A percentile compares a stretch with the other conserved stretches of the same genome.
Conservation (phyloP, 2,329 filamentous ascomycete genomes). For the Neopestalotiopsis sp. region DNA sequence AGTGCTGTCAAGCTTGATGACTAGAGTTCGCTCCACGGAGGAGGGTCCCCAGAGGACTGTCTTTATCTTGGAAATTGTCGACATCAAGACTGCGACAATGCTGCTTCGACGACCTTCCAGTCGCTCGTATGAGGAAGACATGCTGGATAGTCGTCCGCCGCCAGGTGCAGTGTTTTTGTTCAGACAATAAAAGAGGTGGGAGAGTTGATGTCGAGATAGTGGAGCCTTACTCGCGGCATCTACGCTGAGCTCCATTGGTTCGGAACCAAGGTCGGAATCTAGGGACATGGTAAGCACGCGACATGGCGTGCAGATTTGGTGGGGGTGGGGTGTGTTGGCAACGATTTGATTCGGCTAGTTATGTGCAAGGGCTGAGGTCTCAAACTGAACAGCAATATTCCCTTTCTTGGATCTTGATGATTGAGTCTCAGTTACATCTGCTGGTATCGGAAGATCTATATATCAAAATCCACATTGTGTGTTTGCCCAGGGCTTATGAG, state of each 20-base stretch:
- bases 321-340: neutral
- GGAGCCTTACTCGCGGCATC: conserved; percentile 7
- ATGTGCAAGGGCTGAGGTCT: neutral
- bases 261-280: neutral
- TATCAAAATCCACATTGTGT: too few species aligned
- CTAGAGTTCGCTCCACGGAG: conserved; percentile 30
- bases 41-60: conserved; percentile 20
- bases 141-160: neutral
- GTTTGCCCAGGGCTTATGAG: too few species aligned
- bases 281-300: neutral
- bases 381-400: too few species aligned
- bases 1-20: conserved; percentile 46
- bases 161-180: neutral
- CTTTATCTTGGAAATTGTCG: conserved; percentile 1
- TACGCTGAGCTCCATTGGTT: neutral
- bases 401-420: too few species aligned
- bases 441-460: too few species aligned
- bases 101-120: neutral
- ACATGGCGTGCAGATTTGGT: neutral
- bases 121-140: conserved; percentile 4
- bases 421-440: too few species aligned
- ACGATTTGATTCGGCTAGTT: neutral
- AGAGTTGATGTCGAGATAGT: conserved; percentile 14
- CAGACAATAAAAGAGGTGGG: neutral
- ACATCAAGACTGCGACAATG: neutral